A percentile compares a stretch with the other conserved stretches of the same genome.
Conservation (phyloP, 345 rosid species). For the Erysimum cheiranthoides region DNA sequence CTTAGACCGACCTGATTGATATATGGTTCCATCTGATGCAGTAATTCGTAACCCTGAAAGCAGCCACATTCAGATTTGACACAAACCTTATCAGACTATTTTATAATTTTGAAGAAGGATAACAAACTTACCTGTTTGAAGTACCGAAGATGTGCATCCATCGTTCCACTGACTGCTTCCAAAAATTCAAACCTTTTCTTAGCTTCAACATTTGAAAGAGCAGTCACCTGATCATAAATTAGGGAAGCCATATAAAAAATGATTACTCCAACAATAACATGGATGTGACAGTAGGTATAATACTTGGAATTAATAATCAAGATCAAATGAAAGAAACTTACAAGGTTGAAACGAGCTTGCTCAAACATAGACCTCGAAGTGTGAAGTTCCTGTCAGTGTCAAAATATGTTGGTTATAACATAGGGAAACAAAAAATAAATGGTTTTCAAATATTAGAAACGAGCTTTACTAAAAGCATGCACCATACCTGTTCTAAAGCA, state of each 20-base stretch:
- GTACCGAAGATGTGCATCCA: slow-evolving; percentile 99
- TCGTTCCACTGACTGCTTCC: slow-evolving; percentile 98
- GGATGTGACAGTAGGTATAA: slow-evolving; percentile 2
- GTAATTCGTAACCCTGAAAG: slow-evolving; percentile 87
- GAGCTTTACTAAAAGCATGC: slow-evolving; percentile 17
- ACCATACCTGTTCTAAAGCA: slow-evolving; percentile 80
- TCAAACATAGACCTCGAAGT: slow-evolving; percentile 87
- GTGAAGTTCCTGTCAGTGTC: slow-evolving; percentile 81
- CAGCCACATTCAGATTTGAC: slow-evolving; percentile 34
- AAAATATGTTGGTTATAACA: slow-evolving; percentile 21
- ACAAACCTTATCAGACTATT: slow-evolving; percentile 33
- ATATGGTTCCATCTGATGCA: slow-evolving; percentile 99
- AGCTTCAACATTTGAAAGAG: slow-evolving; percentile 95
- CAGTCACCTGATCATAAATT: slow-evolving; percentile 63
- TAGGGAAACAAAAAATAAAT: not conserved
- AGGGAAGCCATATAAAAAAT: slow-evolving; percentile 18
- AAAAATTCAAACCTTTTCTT: slow-evolving; percentile 95
- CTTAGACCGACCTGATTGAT: slow-evolving; percentile 74
- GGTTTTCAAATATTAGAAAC: slow-evolving; percentile 3
- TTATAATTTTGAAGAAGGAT: slow-evolving; percentile 21
- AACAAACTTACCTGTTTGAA: slow-evolving; percentile 74
- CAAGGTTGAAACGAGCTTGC: slow-evolving; percentile 92
- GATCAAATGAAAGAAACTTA: slow-evolving; percentile 45
- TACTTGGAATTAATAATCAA: slow-evolving; percentile 12
- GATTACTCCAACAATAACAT: slow-evolving; percentile 1